Evolutionary conservation across 2,329 filamentous ascomycete genomes (phyloP), one percentile per base, ranked within the genome.

Genomic region (Alternaria viburni): DNA sequence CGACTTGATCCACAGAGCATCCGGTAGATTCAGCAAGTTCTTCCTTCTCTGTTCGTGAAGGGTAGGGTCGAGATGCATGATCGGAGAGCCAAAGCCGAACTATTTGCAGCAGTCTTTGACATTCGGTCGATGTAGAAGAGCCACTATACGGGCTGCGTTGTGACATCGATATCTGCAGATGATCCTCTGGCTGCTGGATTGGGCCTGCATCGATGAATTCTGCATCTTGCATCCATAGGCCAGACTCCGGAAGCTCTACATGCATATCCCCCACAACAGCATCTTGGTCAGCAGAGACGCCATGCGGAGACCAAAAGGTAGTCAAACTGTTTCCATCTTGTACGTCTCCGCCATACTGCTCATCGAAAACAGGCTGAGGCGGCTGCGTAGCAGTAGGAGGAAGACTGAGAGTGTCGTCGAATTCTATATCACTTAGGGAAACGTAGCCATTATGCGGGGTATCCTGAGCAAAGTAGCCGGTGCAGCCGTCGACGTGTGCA

Each of bases 31-130:
- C 23, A 19, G 36, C 49, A 8, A 70, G 58, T 2, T 32, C 11
- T 11, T 3, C 1, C 3, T 65, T 45, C 21, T 69, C 41, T 8
- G 57, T 26, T 5, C 5, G 12, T 0, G 32, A 44, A 4, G 68
- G 61, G 23, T 69, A 70, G 5, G 59, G 62, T 0, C 15, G 41
- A 4, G 47, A 56, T 11, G 45, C 32, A 46, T 70, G 54, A n/a
- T 45, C 17, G 5, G 28, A 32, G n/a, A 57, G 55, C 55, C 55
- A 50, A 1, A 6, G 5, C 11, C 46, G 26, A 4, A 49, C 30
- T 0, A 45, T 46, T 12, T 25, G 17, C 15, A 17, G 17, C 4
- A 19, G 46, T 15, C 19, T 36, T 13, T 23, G 32, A 17, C 12
- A 9, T 13, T 11, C n/a, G 19, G 6, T 21, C n/a, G 6, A 4